Evolutionary conservation across 164 flowering plant species (phyloP).

Genomic region (Sedum album): DNA sequence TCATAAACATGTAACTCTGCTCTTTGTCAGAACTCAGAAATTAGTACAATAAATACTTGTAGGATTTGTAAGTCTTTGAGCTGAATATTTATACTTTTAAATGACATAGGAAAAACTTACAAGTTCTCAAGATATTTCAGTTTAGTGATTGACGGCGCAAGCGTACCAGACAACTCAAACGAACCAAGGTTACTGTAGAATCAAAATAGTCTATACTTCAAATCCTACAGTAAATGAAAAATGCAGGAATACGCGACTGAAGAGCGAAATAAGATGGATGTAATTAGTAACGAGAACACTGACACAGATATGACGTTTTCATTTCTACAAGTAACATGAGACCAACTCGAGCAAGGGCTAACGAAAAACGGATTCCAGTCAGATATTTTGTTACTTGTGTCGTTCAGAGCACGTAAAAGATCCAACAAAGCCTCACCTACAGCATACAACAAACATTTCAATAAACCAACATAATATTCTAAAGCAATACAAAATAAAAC

Average conservation of each 20-base stretch:
- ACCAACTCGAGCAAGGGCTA: constrained; percentile 87
- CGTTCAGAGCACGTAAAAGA: constrained; percentile 45
- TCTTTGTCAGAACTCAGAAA: no score
- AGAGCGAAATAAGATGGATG: not conserved
- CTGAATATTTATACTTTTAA: no score
- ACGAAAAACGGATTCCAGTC: constrained; percentile 59
- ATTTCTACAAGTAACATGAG: constrained; percentile 66
- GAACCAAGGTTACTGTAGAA: constrained; percentile 71
- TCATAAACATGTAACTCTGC: no score
- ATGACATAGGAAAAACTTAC: constrained; percentile 31
- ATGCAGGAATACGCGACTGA: not conserved
- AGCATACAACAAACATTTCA: not conserved
- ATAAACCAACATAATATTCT: not conserved
- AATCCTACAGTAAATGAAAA: not conserved
- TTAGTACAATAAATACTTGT: no score
- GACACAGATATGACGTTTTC: constrained; percentile 67
- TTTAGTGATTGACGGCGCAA: constrained; percentile 66
- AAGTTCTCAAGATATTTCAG: constrained; percentile 54
- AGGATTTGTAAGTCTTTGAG: no score
- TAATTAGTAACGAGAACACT: constrained; percentile 21
- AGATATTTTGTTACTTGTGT: constrained; percentile 30
- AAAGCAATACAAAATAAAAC: not conserved
- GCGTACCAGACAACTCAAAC: constrained; percentile 63
- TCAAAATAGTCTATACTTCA: not conserved
- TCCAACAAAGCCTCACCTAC: constrained; percentile 73